Percentiles rank a stretch among this genome's conserved stretches.
Evolutionary conservation across 164 flowering plant genomes (phyloP).

Genomic region (Liquidambar formosana): DNA sequence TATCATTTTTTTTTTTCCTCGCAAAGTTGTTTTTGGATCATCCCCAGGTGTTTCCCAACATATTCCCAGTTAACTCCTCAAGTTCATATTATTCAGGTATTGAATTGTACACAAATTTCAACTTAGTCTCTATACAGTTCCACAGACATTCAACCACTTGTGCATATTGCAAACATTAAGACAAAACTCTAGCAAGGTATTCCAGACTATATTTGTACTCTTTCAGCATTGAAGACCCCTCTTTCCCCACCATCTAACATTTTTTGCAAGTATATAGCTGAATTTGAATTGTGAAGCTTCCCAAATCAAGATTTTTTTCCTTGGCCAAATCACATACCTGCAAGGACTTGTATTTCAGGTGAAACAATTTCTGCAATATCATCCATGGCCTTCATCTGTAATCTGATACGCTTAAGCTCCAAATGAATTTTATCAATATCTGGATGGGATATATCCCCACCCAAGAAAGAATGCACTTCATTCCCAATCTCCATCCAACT

Average conservation of each 20-base stretch:
- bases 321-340: background rate
- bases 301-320: background rate
- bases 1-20: too few relatives aligned
- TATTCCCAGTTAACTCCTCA: too few relatives aligned
- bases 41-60: too few relatives aligned
- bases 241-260: background rate
- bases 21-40: too few relatives aligned
- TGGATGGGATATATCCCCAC: slow-evolving; percentile 49
- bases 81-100: too few relatives aligned
- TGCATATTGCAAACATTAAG: too few relatives aligned
- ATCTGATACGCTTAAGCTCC: slow-evolving; percentile 27
- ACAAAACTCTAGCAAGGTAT: too few relatives aligned
- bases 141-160: too few relatives aligned
- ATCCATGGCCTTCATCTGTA: slow-evolving; percentile 32
- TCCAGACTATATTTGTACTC: too few relatives aligned
- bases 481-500: slow-evolving; percentile 52
- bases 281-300: background rate
- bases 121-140: too few relatives aligned
- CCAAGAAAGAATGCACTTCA: slow-evolving; percentile 42
- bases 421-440: slow-evolving; percentile 34
- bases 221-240: too few relatives aligned
- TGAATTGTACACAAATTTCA: too few relatives aligned
- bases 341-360: background rate
- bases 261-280: background rate
- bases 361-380: slow-evolving; percentile 10